A percentile compares a stretch with the other conserved stretches of the same genome.
These are phyloP conservation scores for Sphaerulina populicola DNA, from an alignment of 2,329 filamentous ascomycete species.

Conservation along the genomic window DNA sequence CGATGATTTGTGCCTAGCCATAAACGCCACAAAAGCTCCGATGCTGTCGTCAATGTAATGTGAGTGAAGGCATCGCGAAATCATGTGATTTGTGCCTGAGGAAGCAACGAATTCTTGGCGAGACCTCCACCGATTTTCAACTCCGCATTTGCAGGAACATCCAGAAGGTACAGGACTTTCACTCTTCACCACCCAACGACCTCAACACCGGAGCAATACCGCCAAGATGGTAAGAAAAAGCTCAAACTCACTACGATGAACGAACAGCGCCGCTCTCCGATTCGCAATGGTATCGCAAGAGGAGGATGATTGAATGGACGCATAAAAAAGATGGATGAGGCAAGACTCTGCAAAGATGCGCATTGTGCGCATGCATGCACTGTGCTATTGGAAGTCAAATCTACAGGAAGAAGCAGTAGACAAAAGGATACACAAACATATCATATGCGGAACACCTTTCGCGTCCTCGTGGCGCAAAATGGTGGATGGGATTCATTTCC, in stretches of 20 bases:
- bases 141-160: background rate
- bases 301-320: background rate
- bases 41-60: no score
- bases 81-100: background rate
- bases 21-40: no score
- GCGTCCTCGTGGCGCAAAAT: conserved; percentile 1
- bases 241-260: conserved; percentile 5
- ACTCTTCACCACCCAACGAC: conserved; percentile 8
- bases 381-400: background rate
- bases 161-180: background rate
- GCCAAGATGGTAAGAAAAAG: conserved; percentile 14
- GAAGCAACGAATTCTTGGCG: conserved; percentile 1
- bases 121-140: background rate
- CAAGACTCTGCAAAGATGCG: background rate
- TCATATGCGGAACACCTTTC: conserved; percentile 10
- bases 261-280: conserved; percentile 8
- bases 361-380: background rate
- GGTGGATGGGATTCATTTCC: conserved; percentile 4
- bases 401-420: background rate
- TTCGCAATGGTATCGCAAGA: conserved; percentile 4
- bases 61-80: background rate
- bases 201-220: conserved; percentile 15
- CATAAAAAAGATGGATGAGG: conserved; percentile 2
- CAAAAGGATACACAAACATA: conserved; percentile 7
- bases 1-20: no score